phyloP scores from a whole-genome alignment of 495 filamentous ascomycete species.

The Pseudevernia furfuracea region DNA sequence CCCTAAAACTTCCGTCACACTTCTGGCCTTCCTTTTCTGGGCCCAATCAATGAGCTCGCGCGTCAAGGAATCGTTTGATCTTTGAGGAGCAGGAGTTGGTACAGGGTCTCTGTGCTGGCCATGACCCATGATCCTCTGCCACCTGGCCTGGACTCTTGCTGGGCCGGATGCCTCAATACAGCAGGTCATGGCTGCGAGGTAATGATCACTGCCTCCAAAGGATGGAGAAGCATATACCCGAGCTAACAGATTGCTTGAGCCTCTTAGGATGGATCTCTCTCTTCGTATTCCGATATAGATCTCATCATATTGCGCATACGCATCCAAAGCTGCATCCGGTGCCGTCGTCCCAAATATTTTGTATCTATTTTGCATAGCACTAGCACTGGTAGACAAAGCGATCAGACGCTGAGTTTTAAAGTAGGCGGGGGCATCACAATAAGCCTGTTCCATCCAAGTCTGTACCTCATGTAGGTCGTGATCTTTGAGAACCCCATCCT shows the following conservation, averaged over 20 bases:
- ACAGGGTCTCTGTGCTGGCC: not conserved
- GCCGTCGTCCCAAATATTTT: not conserved
- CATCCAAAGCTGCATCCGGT: not conserved
- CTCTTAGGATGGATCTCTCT: conserved; percentile 1
- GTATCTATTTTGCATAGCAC: conserved; percentile 1
- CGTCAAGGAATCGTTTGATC: not conserved
- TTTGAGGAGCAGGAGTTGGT: not conserved
- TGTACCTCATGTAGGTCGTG: conserved; percentile 7
- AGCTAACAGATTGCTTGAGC: conserved; percentile 1
- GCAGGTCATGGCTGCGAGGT: not conserved
- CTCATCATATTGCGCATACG: conserved; percentile 1
- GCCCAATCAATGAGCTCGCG: not conserved
- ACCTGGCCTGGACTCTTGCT: not conserved
- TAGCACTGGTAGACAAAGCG: not conserved
- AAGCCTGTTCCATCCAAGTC: conserved; percentile 7
- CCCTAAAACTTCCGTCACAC: not conserved
- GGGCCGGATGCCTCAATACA: not conserved
- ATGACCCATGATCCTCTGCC: not conserved
- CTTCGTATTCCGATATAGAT: not conserved
- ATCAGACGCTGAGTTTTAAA: conserved; percentile 2
- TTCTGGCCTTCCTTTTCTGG: conserved; percentile 5
- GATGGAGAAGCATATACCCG: not conserved
- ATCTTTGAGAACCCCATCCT: conserved; percentile 2
- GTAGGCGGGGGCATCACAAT: not conserved
- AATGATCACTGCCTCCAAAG: not conserved